Conservation (phyloP, 2,329 filamentous ascomycete genomes). For the Myriangium duriaei region DNA sequence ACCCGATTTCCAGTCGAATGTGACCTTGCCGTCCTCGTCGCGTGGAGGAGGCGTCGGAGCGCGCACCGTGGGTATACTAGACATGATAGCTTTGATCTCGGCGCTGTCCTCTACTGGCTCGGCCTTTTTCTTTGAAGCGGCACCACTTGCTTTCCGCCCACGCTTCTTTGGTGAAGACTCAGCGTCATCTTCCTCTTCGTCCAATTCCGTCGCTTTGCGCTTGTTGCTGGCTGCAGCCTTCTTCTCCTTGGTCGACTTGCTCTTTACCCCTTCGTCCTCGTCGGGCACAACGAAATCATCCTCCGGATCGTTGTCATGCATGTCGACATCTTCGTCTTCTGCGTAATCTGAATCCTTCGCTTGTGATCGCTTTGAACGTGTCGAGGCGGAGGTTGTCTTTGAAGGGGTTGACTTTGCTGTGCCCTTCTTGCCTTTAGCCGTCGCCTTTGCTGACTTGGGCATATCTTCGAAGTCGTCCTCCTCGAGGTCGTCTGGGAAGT, state of each 20-base stretch:
- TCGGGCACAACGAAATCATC: constrained; percentile 34
- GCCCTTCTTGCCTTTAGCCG: constrained; percentile 41
- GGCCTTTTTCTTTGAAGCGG: constrained; percentile 50
- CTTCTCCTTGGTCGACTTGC: constrained; percentile 28
- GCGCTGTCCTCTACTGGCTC: constrained; percentile 53
- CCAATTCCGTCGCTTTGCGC: constrained; percentile 47
- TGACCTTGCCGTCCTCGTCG: constrained; percentile 58
- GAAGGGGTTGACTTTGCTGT: constrained; percentile 3
- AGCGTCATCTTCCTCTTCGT: constrained; percentile 42
- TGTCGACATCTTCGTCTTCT: constrained; percentile 37
- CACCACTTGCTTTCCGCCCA: constrained; percentile 44
- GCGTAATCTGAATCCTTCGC: constrained; percentile 26
- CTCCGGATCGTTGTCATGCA: constrained; percentile 37
- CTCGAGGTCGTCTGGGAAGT: constrained; percentile 27
- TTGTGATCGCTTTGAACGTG: constrained; percentile 35
- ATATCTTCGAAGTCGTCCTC: constrained; percentile 71
- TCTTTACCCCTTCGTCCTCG: constrained; percentile 29
- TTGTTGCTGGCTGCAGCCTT: constrained; percentile 31
- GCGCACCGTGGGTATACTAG: constrained; percentile 71
- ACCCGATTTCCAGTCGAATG: constrained; percentile 49
- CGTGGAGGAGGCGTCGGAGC: constrained; percentile 72
- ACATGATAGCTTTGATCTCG: constrained; percentile 69
- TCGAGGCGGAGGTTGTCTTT: constrained; percentile 34
- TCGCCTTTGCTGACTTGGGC: constrained; percentile 52
- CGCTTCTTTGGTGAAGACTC: constrained; percentile 43